These are phyloP conservation scores for Fusarium heterosporum DNA, from an alignment of 2,329 filamentous ascomycete species.

Conservation along the genomic window DNA sequence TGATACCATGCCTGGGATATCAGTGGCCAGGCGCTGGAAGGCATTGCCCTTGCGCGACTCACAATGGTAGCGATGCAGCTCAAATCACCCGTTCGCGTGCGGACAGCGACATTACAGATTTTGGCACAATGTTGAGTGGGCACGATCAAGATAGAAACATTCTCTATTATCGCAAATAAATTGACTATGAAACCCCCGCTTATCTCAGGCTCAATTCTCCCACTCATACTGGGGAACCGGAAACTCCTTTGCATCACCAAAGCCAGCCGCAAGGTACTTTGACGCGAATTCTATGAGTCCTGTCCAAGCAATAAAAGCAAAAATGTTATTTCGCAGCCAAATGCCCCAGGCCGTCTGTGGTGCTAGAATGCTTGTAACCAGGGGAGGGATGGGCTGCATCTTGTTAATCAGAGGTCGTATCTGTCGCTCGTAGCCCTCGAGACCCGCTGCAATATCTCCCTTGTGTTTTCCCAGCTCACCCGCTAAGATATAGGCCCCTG, in stretches of 20 bases:
- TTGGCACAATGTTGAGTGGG: background rate
- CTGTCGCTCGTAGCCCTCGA: conserved; percentile 55
- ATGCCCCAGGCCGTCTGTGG: conserved; percentile 61
- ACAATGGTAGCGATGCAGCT: too few relatives aligned
- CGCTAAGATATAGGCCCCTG: conserved; percentile 63
- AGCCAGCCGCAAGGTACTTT: conserved; percentile 44
- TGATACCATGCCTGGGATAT: too few relatives aligned
- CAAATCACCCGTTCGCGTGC: too few relatives aligned
- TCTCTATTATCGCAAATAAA: background rate
- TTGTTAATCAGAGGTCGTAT: conserved; percentile 57
- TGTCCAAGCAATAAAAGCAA: conserved; percentile 55
- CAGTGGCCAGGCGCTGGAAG: too few relatives aligned
- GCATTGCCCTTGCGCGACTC: too few relatives aligned
- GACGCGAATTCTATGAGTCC: conserved; percentile 47
- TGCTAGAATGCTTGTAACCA: conserved; percentile 53
- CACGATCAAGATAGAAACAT: background rate
- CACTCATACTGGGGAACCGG: conserved; percentile 54
- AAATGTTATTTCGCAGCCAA: conserved; percentile 57
- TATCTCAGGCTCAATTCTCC: background rate
- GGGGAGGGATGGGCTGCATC: conserved; percentile 49
- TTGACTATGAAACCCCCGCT: background rate
- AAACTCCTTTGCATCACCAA: conserved; percentile 46
- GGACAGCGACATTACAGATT: too few relatives aligned
- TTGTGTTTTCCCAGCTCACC: conserved; percentile 55
- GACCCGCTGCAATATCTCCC: conserved; percentile 47